Conservation (phyloP, 192 early-diverging fungal species). For the Coemansia asiatica region DNA sequence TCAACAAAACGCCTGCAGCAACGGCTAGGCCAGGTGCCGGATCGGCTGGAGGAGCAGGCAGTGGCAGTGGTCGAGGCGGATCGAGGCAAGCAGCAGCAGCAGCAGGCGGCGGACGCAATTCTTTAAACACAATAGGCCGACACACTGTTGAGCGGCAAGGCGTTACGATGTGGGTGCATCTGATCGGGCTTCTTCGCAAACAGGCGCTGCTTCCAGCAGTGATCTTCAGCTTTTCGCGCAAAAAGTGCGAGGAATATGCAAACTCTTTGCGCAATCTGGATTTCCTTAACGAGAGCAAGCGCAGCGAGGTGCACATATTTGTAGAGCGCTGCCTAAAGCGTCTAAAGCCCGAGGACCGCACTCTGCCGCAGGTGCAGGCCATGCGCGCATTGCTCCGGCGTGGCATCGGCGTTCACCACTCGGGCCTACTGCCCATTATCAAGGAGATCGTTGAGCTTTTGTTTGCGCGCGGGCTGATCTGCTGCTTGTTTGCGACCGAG, state of each 20-base stretch:
- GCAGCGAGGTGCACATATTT: slow-evolving; percentile 85
- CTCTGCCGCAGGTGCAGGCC: slow-evolving; percentile 84
- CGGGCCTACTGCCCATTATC: slow-evolving; percentile 93
- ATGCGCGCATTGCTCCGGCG: slow-evolving; percentile 82
- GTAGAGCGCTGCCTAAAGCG: slow-evolving; percentile 79
- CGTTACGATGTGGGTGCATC: slow-evolving; percentile 77
- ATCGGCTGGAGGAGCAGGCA: slow-evolving; percentile 11
- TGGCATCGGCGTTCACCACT: slow-evolving; percentile 97
- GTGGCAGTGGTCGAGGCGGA: slow-evolving; percentile 50
- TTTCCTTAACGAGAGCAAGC: slow-evolving; percentile 72
- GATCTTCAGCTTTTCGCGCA: slow-evolving; percentile 93
- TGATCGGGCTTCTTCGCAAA: slow-evolving; percentile 74
- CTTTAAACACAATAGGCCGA: slow-evolving; percentile 27
- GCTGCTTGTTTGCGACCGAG: slow-evolving; percentile 95
- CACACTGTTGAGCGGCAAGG: slow-evolving; percentile 60
- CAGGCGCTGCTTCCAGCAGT: slow-evolving; percentile 82
- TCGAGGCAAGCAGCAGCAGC: slow-evolving; percentile 10
- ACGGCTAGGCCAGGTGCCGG: slow-evolving; percentile 43
- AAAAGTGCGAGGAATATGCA: slow-evolving; percentile 92
- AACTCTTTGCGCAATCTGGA: slow-evolving; percentile 74
- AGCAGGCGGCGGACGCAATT: slow-evolving; percentile 49
- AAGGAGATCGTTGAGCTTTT: slow-evolving; percentile 99
- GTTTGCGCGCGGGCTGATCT: slow-evolving; percentile 86
- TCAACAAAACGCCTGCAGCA: slow-evolving; percentile 59
- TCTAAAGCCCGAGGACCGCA: slow-evolving; percentile 79